Evolutionary conservation across 768 basidiomycete species (phyloP).

Genomic region (Boletus sp.): DNA sequence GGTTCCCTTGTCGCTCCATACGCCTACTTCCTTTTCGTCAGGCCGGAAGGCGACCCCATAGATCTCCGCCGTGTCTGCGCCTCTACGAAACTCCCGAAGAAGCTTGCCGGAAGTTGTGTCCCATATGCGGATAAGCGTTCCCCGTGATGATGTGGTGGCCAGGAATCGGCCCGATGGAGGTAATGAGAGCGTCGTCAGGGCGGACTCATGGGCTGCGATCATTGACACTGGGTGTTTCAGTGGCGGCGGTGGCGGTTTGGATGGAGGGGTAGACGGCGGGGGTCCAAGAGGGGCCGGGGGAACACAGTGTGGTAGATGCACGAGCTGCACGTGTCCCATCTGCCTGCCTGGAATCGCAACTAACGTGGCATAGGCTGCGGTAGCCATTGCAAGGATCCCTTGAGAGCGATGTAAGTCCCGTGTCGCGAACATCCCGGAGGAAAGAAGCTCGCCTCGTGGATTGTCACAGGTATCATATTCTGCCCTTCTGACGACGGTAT

Average conservation of each 20-base stretch:
- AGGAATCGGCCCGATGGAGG: conserved; percentile 76
- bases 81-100: conserved; percentile 76
- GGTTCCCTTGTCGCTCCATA: conserved; percentile 95
- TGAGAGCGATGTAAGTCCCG: conserved; percentile 16
- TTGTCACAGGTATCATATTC: conserved; percentile 92
- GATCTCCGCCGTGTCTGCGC: conserved; percentile 86
- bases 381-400: conserved; percentile 81
- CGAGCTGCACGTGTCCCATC: conserved; percentile 81
- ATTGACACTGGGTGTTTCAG: conserved; percentile 71
- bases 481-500: conserved; percentile 56
- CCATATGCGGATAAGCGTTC: conserved; percentile 88
- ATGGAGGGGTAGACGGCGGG: conserved; percentile 48
- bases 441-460: conserved; percentile 55
- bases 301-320: conserved; percentile 79
- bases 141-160: conserved; percentile 79
- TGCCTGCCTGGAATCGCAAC: conserved; percentile 83
- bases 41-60: conserved; percentile 86
- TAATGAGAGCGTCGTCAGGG: conserved; percentile 73
- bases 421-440: conserved; percentile 1
- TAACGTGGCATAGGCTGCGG: conserved; percentile 72
- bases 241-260: conserved; percentile 53
- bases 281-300: conserved; percentile 56
- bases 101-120: conserved; percentile 70
- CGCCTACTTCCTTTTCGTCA: conserved; percentile 83
- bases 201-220: conserved; percentile 78